These are phyloP conservation scores for Thalassia testudinum DNA, from an alignment of 116 monocot genomes.

Conservation along the genomic window DNA sequence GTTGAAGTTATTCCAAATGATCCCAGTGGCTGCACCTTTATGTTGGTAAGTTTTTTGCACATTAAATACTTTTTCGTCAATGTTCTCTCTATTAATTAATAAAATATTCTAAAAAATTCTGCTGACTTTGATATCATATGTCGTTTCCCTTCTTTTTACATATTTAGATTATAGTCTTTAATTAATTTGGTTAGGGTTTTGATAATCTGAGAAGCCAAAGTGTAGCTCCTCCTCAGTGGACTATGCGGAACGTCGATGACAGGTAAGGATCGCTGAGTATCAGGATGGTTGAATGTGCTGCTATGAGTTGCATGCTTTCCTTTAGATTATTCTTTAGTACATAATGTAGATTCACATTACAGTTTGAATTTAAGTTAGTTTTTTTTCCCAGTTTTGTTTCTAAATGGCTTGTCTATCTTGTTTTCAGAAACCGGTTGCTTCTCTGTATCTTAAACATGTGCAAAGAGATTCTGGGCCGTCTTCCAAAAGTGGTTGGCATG, in stretches of 20 bases:
- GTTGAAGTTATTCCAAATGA: slow-evolving; percentile 84
- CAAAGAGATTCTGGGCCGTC: slow-evolving; percentile 71
- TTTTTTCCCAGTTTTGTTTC: too few species aligned
- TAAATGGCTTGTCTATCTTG: slow-evolving; percentile 3
- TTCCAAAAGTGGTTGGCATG: slow-evolving; percentile 90
- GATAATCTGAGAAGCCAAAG: slow-evolving; percentile 95
- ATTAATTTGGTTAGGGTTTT: slow-evolving; percentile 49
- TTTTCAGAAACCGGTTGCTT: slow-evolving; percentile 71
- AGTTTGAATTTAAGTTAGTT: not conserved
- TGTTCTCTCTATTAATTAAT: too few species aligned
- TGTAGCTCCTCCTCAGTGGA: slow-evolving; percentile 96
- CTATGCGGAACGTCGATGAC: slow-evolving; percentile 92
- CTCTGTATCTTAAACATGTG: slow-evolving; percentile 77
- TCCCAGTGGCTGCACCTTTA: slow-evolving; percentile 82
- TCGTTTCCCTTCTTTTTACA: too few species aligned
- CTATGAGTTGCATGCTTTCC: not conserved
- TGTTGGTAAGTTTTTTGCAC: slow-evolving; percentile 38
- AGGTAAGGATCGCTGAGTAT: slow-evolving; percentile 24
- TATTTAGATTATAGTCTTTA: not conserved
- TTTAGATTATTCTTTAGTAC: not conserved
- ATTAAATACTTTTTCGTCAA: too few species aligned
- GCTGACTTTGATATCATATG: too few species aligned
- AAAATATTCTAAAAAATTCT: too few species aligned
- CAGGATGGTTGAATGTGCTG: not conserved
- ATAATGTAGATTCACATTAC: not conserved